Evolutionary conservation across 2,329 filamentous ascomycete genomes (phyloP), one percentile per base, ranked within the genome.

Genomic region (Pseudogymnoascus sp.): DNA sequence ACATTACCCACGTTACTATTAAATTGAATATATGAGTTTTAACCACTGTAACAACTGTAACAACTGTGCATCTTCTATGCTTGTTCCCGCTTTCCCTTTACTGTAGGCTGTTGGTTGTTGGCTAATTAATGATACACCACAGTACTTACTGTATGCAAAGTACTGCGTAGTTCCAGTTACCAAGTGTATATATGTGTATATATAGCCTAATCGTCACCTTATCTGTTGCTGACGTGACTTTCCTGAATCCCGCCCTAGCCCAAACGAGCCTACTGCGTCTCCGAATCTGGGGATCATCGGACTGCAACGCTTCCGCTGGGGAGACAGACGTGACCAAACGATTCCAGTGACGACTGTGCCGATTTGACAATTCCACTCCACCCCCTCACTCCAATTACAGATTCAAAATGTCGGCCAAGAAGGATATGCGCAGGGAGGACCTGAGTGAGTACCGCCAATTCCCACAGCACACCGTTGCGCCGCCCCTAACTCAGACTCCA

Each of bases 361-460:
- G 11, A 19, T 59, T 59, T 35, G 35, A 59, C n/a, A 22, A 14
- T 22, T 22, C 4, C 28, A 33, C 19, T 19, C 31, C 7, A 6
- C 11, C 50, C 28, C 12, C 53, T 59, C 22, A n/a, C 31, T 22
- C 53, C n/a, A 33, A 59, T 28, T 11, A 12, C 14, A 10, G 10
- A 16, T 37, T 35, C 56, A 28, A 62, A 26, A 90, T 91, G 87
- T 79, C 87, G 61, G 80, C 83, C 62, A 88, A 85, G 75, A 90
- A 90, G 76, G 89, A 92, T 73, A 89, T 91, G 87, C 85, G 89
- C 66, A 82, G 89, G 72, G 77, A 81, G 65, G 89, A 93, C 75
- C 81, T 93, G 68, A 84, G 89, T 91, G 82, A 69, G 84, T 75
- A 53, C 16, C 6, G 33, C n/a, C 56, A 33, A n/a, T 19, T 14